Percentiles rank a stretch among this genome's conserved stretches.
Conservation (phyloP, 2,329 filamentous ascomycete species). For the Nigrospora osmanthi region DNA sequence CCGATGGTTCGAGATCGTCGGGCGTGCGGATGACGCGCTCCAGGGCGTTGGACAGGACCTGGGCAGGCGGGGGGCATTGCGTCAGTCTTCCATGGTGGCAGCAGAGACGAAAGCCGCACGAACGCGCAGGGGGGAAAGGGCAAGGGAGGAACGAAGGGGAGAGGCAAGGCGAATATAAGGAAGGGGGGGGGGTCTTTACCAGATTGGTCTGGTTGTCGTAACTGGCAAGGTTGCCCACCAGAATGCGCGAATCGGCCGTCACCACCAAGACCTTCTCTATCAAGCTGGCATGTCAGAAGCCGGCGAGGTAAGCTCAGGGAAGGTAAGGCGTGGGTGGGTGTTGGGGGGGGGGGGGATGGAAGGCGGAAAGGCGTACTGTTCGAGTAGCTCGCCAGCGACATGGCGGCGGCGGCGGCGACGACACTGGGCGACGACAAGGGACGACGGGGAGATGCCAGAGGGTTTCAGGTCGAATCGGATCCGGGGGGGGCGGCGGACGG, state of each 20-base stretch:
- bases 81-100: no score
- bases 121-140: neutral
- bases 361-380: constrained; percentile 15
- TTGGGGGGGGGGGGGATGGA: neutral
- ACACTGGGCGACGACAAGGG: no score
- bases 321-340: neutral
- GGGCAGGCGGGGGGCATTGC: constrained; percentile 1
- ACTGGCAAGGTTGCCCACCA: constrained; percentile 74
- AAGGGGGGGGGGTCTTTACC: no score
- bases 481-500: no score
- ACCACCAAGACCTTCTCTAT: constrained; percentile 87
- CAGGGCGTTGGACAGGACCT: constrained; percentile 74
- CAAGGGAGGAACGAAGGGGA: neutral
- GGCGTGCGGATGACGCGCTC: constrained; percentile 85
- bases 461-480: no score
- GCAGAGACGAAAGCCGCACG: no score
- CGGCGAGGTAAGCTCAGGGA: constrained; percentile 8
- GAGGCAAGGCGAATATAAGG: no score
- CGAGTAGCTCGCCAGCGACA: constrained; percentile 12
- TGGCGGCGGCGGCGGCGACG: neutral
- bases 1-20: constrained; percentile 75
- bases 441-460: no score
- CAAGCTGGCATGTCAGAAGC: constrained; percentile 19
- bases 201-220: constrained; percentile 92
- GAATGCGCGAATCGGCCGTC: constrained; percentile 83